phyloP scores from a whole-genome alignment of 306 rosid species.

The Heteromeles arbutifolia region DNA sequence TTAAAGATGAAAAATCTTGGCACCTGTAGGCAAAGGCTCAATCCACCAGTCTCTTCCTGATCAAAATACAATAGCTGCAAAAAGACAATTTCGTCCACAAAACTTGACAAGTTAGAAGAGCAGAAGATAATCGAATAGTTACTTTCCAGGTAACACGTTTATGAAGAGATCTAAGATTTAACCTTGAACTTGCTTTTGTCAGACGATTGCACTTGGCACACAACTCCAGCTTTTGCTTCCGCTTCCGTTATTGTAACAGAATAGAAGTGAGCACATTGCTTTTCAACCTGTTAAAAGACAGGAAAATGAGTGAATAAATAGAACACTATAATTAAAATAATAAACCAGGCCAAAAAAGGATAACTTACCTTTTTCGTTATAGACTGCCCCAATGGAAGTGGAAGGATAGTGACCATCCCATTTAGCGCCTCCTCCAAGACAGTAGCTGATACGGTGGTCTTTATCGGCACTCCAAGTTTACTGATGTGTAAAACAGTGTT shows the following conservation, averaged over 20 bases:
- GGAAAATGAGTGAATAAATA: conserved; percentile 10
- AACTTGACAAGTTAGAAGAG: not conserved
- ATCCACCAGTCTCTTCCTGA: conserved; percentile 75
- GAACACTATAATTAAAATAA: not conserved
- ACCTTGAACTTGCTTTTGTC: conserved; percentile 99
- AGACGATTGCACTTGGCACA: conserved; percentile 86
- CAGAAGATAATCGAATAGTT: not conserved
- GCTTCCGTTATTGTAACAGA: conserved; percentile 73
- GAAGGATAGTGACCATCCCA: conserved; percentile 57
- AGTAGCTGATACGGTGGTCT: conserved; percentile 90
- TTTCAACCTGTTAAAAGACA: conserved; percentile 67
- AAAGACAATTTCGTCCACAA: not conserved
- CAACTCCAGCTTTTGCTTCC: conserved; percentile 81
- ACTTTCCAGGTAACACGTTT: not conserved
- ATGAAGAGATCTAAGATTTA: conserved; percentile 5
- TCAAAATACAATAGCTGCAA: conserved; percentile 80
- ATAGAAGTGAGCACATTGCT: conserved; percentile 96
- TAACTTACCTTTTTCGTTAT: conserved; percentile 58
- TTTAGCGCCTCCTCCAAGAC: conserved; percentile 94
- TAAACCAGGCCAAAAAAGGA: not conserved
- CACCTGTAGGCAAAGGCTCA: conserved; percentile 96
- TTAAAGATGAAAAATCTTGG: conserved; percentile 10
- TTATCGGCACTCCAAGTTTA: conserved; percentile 98
- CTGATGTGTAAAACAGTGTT: conserved; percentile 30
- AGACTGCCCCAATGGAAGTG: conserved; percentile 64